Evolutionary conservation across 2,329 filamentous ascomycete species (phyloP).

Genomic region (Chalaropsis thielavioides): DNA sequence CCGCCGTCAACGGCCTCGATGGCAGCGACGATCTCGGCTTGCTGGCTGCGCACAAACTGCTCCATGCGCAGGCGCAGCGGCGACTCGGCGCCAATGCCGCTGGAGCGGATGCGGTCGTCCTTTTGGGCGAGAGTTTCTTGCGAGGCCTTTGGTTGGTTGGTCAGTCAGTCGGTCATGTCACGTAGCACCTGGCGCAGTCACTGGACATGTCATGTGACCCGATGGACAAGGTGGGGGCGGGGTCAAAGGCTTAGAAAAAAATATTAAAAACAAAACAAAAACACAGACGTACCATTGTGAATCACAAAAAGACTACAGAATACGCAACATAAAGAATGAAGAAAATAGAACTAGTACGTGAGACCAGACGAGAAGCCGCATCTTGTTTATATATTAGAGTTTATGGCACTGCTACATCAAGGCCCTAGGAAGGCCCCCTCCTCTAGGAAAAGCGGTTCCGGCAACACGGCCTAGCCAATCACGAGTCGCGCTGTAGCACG

Average conservation of each 20-base stretch:
- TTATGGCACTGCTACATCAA: neutral
- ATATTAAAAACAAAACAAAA: too few species aligned
- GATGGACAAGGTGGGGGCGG: neutral
- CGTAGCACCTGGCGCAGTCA: neutral
- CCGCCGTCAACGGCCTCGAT: conserved; percentile 68
- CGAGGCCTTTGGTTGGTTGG: neutral
- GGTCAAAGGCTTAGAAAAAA: neutral
- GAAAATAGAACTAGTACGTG: too few species aligned
- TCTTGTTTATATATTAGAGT: conserved; percentile 1
- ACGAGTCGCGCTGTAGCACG: neutral
- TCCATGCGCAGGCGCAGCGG: conserved; percentile 98
- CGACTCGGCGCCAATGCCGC: conserved; percentile 58
- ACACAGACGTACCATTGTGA: neutral
- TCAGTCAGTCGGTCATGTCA: neutral
- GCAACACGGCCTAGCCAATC: neutral
- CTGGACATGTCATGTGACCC: neutral
- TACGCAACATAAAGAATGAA: neutral
- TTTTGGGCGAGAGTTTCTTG: conserved; percentile 37
- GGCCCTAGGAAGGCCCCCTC: neutral
- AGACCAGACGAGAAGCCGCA: neutral
- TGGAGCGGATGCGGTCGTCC: conserved; percentile 56
- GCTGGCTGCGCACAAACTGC: conserved; percentile 83
- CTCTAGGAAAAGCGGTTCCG: neutral
- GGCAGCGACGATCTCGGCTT: conserved; percentile 70
- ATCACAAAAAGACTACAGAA: neutral